Conservation (phyloP, 805 yeast species). For the Lipomyces starkeyi region DNA sequence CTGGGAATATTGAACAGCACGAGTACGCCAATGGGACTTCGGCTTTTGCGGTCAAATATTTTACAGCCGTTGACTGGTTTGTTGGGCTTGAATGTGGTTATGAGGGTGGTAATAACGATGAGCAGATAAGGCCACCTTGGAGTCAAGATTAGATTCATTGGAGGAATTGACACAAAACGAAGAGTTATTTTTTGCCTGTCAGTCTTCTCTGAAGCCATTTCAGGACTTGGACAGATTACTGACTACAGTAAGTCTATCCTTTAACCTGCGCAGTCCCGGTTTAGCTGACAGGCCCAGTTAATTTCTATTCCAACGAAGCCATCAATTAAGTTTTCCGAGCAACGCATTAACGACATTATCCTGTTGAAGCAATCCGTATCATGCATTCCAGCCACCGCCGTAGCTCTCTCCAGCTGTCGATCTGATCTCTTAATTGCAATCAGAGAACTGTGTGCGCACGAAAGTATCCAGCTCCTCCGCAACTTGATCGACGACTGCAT, state of each 20-base stretch:
- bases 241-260: slow-evolving; percentile 38
- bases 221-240: slow-evolving; percentile 54
- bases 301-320: slow-evolving; percentile 45
- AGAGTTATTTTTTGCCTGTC: slow-evolving; percentile 31
- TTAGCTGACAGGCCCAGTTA: slow-evolving; percentile 16
- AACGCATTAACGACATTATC: slow-evolving; percentile 52
- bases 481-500: slow-evolving; percentile 46
- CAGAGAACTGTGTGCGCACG: slow-evolving; percentile 43
- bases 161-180: slow-evolving; percentile 46
- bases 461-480: slow-evolving; percentile 40
- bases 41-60: slow-evolving; percentile 51
- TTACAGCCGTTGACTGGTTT: slow-evolving; percentile 54
- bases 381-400: slow-evolving; percentile 37
- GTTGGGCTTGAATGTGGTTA: not conserved
- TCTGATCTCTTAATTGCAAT: slow-evolving; percentile 33
- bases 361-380: slow-evolving; percentile 49
- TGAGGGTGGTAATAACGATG: not conserved
- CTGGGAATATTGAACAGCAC: slow-evolving; percentile 51
- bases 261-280: no score
- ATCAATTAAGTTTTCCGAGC: slow-evolving; percentile 43
- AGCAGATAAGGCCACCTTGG: slow-evolving; percentile 46
- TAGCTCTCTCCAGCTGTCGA: slow-evolving; percentile 32
- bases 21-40: slow-evolving; percentile 55
- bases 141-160: slow-evolving; percentile 49
- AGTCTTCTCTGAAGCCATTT: slow-evolving; percentile 42